A percentile compares a stretch with the other conserved stretches of the same genome.
phyloP scores from a whole-genome alignment of 495 filamentous ascomycete genomes.

The Podospora conica region DNA sequence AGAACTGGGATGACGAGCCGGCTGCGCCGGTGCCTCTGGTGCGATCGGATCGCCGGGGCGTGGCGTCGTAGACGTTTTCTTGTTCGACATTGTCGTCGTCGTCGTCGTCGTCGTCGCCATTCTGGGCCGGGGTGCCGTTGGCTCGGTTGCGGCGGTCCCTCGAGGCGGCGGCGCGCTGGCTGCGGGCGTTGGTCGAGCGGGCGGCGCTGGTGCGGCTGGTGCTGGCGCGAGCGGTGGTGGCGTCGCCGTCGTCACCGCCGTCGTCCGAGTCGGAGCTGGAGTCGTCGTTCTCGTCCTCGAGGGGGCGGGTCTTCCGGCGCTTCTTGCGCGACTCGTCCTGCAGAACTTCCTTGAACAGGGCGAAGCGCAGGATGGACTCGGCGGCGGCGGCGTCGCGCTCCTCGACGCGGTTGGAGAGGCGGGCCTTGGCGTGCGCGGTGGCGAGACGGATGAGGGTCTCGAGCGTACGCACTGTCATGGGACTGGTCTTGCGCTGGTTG shows the following conservation, averaged over 20 bases:
- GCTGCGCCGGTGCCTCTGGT: slow-evolving; percentile 21
- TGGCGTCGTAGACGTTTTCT: slow-evolving; percentile 36
- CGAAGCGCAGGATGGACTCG: slow-evolving; percentile 86
- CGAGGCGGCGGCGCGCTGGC: slow-evolving; percentile 24
- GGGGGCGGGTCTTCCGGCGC: slow-evolving; percentile 47
- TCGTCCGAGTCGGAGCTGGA: slow-evolving; percentile 25
- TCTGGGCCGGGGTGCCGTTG: slow-evolving; percentile 14
- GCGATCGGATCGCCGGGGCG: slow-evolving; percentile 27
- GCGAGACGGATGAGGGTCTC: slow-evolving; percentile 96
- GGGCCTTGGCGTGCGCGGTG: slow-evolving; percentile 91
- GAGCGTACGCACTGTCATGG: slow-evolving; percentile 94
- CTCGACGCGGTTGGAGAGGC: slow-evolving; percentile 88
- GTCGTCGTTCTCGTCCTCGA: slow-evolving; percentile 28
- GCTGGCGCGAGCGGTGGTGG: slow-evolving; percentile 27
- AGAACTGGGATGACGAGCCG: slow-evolving; percentile 34
- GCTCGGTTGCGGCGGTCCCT: slow-evolving; percentile 20
- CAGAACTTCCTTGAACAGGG: slow-evolving; percentile 95
- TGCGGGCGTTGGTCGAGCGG: slow-evolving; percentile 23
- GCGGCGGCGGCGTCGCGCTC: slow-evolving; percentile 84
- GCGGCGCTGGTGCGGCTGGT: slow-evolving; percentile 17
- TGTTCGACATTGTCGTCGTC: slow-evolving; percentile 23
- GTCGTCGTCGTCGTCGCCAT: slow-evolving; percentile 7
- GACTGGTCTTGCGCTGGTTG: slow-evolving; percentile 86
- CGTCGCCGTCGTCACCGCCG: slow-evolving; percentile 35
- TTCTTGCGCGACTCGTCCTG: slow-evolving; percentile 81